phyloP scores from a whole-genome alignment of 805 yeast genomes.

The Saccharomycopsis sp. region DNA sequence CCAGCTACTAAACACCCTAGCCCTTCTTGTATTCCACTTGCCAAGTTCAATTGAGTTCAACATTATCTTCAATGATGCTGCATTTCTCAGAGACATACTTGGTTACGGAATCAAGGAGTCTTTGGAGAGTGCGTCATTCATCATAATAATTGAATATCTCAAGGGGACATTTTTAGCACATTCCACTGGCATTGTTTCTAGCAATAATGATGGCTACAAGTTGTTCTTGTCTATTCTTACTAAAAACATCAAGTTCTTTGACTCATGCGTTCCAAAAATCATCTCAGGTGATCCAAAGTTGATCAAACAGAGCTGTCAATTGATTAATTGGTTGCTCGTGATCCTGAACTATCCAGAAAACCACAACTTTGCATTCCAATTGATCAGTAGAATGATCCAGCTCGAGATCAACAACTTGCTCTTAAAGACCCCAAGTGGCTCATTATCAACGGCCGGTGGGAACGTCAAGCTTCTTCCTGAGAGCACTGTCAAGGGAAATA shows the following conservation, averaged over 20 bases:
- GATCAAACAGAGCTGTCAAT: neutral
- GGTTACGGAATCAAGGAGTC: slow-evolving; percentile 5
- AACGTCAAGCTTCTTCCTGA: neutral
- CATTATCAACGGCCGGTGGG: neutral
- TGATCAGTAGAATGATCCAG: neutral
- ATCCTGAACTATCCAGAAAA: neutral
- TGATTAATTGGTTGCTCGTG: neutral
- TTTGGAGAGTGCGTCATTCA: slow-evolving; percentile 5
- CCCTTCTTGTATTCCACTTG: slow-evolving; percentile 7
- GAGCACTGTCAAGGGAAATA: neutral
- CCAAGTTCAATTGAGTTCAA: slow-evolving; percentile 14
- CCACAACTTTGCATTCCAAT: neutral
- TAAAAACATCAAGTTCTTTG: slow-evolving; percentile 6
- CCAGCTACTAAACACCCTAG: slow-evolving; percentile 1
- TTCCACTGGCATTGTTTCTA: neutral
- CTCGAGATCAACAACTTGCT: neutral
- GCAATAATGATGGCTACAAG: neutral
- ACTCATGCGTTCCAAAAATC: neutral
- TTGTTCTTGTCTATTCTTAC: neutral
- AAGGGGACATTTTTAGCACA: slow-evolving; percentile 10
- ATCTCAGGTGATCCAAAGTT: neutral
- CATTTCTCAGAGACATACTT: slow-evolving; percentile 7
- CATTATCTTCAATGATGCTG: slow-evolving; percentile 12
- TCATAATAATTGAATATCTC: slow-evolving; percentile 6
- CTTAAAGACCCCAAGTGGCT: neutral